Evolutionary conservation across 1,284 basidiomycete species (phyloP).

Genomic region (Cryptococcus hybrid): DNA sequence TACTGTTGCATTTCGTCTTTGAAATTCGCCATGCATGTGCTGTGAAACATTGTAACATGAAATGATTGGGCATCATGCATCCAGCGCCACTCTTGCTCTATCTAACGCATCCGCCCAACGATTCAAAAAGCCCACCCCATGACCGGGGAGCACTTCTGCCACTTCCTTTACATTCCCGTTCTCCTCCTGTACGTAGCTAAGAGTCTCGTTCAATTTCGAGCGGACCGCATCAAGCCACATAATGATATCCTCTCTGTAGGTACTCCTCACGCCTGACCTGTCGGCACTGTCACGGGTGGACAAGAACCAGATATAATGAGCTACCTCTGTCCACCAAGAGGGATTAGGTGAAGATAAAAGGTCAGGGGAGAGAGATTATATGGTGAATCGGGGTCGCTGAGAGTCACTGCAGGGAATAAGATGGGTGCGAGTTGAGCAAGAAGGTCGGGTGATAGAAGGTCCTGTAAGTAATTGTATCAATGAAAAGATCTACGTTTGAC

Average conservation of each 20-base stretch:
- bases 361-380: slow-evolving; percentile 12
- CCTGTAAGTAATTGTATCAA: slow-evolving; percentile 4
- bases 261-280: slow-evolving; percentile 3
- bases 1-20: background rate
- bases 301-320: slow-evolving; percentile 21
- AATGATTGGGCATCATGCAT: background rate
- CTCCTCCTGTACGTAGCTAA: no score
- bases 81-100: background rate
- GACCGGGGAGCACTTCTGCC: background rate
- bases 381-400: slow-evolving; percentile 1
- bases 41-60: no score
- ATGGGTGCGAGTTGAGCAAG: slow-evolving; percentile 16
- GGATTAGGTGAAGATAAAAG: slow-evolving; percentile 22
- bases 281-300: slow-evolving; percentile 9
- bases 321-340: slow-evolving; percentile 30
- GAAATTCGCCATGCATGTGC: background rate
- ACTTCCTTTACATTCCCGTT: background rate
- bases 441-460: slow-evolving; percentile 10
- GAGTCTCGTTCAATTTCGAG: slow-evolving; percentile 2
- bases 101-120: slow-evolving; percentile 11
- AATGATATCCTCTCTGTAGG: background rate
- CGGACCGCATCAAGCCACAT: background rate
- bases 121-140: no score
- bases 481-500: background rate
- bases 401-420: slow-evolving; percentile 18